Evolutionary conservation across 208 protist species (phyloP).

Genomic region (Leishmania amazonensis): DNA sequence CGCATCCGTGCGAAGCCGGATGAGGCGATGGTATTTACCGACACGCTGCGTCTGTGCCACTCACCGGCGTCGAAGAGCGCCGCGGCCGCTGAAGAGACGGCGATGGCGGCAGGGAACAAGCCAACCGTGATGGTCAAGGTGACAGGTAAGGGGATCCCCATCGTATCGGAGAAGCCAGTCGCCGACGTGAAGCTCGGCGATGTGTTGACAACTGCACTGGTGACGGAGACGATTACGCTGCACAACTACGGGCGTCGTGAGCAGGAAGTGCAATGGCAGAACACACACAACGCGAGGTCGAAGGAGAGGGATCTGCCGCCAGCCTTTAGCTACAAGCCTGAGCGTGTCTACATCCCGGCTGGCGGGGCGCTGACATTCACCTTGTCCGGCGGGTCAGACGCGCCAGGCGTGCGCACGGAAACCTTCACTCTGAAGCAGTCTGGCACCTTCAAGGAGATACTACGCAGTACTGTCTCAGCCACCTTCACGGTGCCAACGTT

Average conservation of each 20-base stretch:
- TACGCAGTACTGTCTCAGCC: constrained; percentile 63
- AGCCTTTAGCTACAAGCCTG: constrained; percentile 82
- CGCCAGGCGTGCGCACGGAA: constrained; percentile 68
- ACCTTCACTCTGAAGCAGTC: constrained; percentile 85
- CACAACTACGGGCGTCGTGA: constrained; percentile 90
- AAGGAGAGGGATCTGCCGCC: constrained; percentile 72
- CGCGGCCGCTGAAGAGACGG: constrained; percentile 15
- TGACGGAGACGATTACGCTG: constrained; percentile 64
- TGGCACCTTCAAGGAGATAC: constrained; percentile 80
- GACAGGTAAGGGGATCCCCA: constrained; percentile 88
- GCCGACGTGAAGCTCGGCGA: constrained; percentile 86
- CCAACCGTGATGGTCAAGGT: constrained; percentile 65
- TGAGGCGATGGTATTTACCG: constrained; percentile 85
- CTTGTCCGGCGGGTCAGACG: constrained; percentile 55
- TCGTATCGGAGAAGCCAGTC: constrained; percentile 62
- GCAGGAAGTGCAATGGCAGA: constrained; percentile 92
- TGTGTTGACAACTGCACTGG: constrained; percentile 82
- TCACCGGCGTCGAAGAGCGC: background rate
- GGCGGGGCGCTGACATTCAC: constrained; percentile 57
- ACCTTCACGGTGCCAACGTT: constrained; percentile 89
- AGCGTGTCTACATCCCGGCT: constrained; percentile 73
- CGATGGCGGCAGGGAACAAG: constrained; percentile 17
- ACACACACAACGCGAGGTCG: constrained; percentile 54
- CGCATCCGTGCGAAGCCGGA: constrained; percentile 79
- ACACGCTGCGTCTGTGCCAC: constrained; percentile 70